Evolutionary conservation across 2,329 filamentous ascomycete species (phyloP).

Genomic region (Fusarium sp.): DNA sequence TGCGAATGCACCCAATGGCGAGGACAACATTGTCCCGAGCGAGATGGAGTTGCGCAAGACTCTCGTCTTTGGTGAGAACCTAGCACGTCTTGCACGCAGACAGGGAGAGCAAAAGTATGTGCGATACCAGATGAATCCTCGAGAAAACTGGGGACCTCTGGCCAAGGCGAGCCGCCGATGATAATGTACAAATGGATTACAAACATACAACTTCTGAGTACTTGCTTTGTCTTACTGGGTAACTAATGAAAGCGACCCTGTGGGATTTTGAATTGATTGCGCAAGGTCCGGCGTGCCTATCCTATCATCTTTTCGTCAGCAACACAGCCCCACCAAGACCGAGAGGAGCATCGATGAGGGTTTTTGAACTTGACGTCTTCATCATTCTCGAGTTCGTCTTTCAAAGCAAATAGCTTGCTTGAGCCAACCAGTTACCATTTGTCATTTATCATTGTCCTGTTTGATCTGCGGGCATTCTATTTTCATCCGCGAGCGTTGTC

Average conservation of each 20-base stretch:
- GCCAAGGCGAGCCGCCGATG: slow-evolving; percentile 62
- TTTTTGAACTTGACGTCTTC: slow-evolving; percentile 22
- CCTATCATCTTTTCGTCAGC: slow-evolving; percentile 29
- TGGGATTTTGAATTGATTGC: slow-evolving; percentile 11
- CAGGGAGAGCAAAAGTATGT: slow-evolving; percentile 78
- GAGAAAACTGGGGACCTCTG: slow-evolving; percentile 95
- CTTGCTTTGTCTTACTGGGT: background rate
- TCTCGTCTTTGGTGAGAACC: slow-evolving; percentile 77
- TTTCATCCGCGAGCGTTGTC: background rate
- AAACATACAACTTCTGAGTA: background rate
- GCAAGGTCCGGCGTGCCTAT: slow-evolving; percentile 19
- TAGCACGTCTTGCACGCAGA: slow-evolving; percentile 77
- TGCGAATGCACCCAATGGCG: slow-evolving; percentile 32
- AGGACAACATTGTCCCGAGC: slow-evolving; percentile 28
- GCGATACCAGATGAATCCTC: slow-evolving; percentile 89
- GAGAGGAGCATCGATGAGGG: slow-evolving; percentile 12
- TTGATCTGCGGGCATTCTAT: background rate
- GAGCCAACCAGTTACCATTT: background rate
- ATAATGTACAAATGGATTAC: slow-evolving; percentile 7
- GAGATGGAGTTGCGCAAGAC: slow-evolving; percentile 66
- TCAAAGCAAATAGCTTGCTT: background rate
- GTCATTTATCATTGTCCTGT: background rate
- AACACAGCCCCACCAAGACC: slow-evolving; percentile 33
- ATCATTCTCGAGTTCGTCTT: slow-evolving; percentile 1
- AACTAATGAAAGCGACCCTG: slow-evolving; percentile 20